Base-by-base conservation (phyloP, 164 flowering plant genomes). In the Amborella trichopoda region DNA sequence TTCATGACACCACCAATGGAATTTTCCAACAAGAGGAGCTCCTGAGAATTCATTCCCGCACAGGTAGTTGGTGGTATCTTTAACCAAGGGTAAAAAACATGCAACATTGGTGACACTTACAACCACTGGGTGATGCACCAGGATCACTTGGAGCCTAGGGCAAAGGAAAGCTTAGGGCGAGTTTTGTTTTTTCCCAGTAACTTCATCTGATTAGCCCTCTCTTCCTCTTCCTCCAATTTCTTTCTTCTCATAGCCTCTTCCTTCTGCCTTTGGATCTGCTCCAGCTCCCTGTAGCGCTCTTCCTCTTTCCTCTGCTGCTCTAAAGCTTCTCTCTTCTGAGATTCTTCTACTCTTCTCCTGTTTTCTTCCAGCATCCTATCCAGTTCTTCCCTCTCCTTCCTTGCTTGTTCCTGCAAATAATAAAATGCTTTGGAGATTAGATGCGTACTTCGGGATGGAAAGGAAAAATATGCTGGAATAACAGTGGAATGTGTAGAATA, bases 131-230 rank as follows among this genome's bases (percentile, higher is more conserved):
- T n/a, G n/a, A n/a, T n/a, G n/a, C n/a, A n/a, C n/a, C n/a, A n/a
- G n/a, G n/a, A 28, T 85, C 72, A 83, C 51, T 91, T 91, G 6
- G 79, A 70, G 44, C 94, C 84, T 28, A 91, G 10, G 2, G 84
- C 99, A 58, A 85, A 88, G 0, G 99, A 93, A 52, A 93, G 60
- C 58, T 88, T 93, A 0, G 99, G 97, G 25, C 99, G 66, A 10
- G 94, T 63, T 55, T 93, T 93, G 74, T 93, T 93, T 76, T 88
- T 93, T 26, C 99, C 99, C 62, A 93, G 60, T 49, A 93, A 33
- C 47, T 70, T 74, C 80, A 77, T 78, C 61, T 84, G 96, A 49
- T 82, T 82, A 23, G 65, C 55, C 11, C 95, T 76, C 55, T 78
- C 84, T 66, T 85, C 94, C 55, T 93, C 96, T 62, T 88, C 96